Conservation (phyloP, 495 filamentous ascomycete species). For the Xylaria flabelliformis region DNA sequence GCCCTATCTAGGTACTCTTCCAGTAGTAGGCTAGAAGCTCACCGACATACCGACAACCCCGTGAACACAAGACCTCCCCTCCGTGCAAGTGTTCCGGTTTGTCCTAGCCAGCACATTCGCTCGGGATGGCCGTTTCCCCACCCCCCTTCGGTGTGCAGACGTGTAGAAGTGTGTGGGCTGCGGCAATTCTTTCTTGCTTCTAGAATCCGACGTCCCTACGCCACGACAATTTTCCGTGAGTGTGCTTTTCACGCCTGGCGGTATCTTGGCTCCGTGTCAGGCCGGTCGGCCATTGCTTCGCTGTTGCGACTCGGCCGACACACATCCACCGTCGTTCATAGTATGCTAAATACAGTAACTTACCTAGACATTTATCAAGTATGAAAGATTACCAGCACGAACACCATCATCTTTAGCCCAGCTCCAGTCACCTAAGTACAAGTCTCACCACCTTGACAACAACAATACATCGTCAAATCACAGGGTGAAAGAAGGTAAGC, state of each 20-base stretch:
- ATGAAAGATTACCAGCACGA: conserved; percentile 4
- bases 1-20: not conserved
- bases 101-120: conserved; percentile 36
- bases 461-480: conserved; percentile 4
- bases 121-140: conserved; percentile 43
- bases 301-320: conserved; percentile 11
- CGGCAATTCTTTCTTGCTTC: conserved; percentile 21
- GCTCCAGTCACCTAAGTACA: not conserved
- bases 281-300: conserved; percentile 7
- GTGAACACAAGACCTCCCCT: conserved; percentile 8
- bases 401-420: not conserved
- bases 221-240: conserved; percentile 20
- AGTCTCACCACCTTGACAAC: not conserved
- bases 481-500: not conserved
- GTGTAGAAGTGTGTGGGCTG: not conserved
- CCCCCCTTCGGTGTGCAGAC: conserved; percentile 26
- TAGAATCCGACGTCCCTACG: conserved; percentile 22
- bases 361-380: not conserved
- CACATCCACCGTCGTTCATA: not conserved
- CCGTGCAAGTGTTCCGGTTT: conserved; percentile 24
- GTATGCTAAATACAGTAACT: not conserved
- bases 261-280: not conserved
- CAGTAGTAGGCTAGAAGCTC: conserved; percentile 16
- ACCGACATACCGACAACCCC: conserved; percentile 32
- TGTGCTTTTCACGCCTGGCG: not conserved